Evolutionary conservation across 305 asterid genomes (phyloP).

Genomic region (Petunia hybrid): DNA sequence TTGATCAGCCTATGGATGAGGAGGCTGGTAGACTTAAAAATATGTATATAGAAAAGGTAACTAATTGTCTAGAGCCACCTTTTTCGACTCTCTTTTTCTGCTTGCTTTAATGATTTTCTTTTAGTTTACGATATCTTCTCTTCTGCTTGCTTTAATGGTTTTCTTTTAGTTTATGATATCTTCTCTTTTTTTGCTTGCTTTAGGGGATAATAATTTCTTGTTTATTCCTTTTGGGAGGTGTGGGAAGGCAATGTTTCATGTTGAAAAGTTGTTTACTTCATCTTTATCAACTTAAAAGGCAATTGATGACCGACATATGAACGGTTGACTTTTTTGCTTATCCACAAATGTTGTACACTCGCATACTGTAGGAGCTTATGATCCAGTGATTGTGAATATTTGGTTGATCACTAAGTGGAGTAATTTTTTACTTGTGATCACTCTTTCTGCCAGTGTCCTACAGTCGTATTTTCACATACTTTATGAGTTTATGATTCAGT

Average conservation of each 20-base stretch:
- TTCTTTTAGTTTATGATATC: neutral
- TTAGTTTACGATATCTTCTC: neutral
- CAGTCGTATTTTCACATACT: no score
- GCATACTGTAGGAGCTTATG: neutral
- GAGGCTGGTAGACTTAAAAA: slow-evolving; percentile 34
- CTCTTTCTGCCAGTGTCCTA: slow-evolving; percentile 27
- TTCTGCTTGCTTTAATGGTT: slow-evolving; percentile 4
- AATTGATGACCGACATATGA: neutral
- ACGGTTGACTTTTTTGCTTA: neutral
- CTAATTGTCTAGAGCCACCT: neutral
- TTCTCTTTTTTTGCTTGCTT: slow-evolving; percentile 11
- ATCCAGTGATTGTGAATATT: slow-evolving; percentile 20
- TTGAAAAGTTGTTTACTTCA: slow-evolving; percentile 5
- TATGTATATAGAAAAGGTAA: slow-evolving; percentile 36
- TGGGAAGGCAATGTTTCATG: slow-evolving; percentile 4
- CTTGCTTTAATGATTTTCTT: slow-evolving; percentile 12
- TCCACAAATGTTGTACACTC: neutral
- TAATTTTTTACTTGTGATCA: slow-evolving; percentile 16
- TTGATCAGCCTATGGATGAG: slow-evolving; percentile 39
- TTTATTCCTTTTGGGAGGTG: neutral
- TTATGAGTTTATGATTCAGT: no score
- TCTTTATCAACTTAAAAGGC: neutral
- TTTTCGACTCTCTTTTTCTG: neutral
- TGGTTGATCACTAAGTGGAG: slow-evolving; percentile 12
- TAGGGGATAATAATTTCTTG: neutral